Percentiles rank a stretch among this genome's conserved stretches.
Conservation (phyloP, 441 rosid genomes). For the Syzygium syzygioides region DNA sequence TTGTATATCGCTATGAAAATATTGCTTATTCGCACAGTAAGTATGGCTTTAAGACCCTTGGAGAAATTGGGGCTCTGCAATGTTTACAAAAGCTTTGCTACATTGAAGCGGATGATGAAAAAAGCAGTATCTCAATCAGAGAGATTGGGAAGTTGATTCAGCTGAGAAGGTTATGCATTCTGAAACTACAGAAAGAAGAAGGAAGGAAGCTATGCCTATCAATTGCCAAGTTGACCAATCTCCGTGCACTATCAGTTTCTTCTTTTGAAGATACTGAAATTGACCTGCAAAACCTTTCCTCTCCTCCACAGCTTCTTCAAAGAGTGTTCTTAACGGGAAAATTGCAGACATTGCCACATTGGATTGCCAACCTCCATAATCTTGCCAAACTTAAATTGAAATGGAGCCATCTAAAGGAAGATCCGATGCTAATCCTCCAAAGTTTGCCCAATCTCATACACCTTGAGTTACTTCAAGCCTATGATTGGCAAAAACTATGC, state of each 20-base stretch:
- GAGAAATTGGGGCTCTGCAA: not conserved
- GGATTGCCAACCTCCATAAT: not conserved
- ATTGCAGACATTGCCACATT: not conserved
- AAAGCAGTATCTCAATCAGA: not conserved
- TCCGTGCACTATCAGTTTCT: not conserved
- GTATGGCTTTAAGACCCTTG: not conserved
- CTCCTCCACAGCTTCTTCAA: slow-evolving; percentile 8
- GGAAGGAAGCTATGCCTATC: slow-evolving; percentile 3
- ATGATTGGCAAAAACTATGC: not conserved
- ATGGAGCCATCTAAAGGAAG: not conserved
- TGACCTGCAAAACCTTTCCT: not conserved
- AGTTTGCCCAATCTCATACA: not conserved
- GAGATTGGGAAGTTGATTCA: slow-evolving; percentile 1
- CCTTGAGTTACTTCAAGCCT: slow-evolving; percentile 2
- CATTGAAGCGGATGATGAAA: not conserved
- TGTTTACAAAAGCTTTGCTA: not conserved
- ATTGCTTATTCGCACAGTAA: not conserved
- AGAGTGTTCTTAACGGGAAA: not conserved
- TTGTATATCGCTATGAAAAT: not conserved
- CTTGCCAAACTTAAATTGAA: not conserved
- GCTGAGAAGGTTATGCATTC: not conserved
- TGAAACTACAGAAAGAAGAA: not conserved
- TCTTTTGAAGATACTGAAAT: not conserved
- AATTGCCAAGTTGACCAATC: not conserved
- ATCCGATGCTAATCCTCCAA: not conserved